phyloP scores from a whole-genome alignment of 331 rosid genomes.

The Pyrus hybrid region DNA sequence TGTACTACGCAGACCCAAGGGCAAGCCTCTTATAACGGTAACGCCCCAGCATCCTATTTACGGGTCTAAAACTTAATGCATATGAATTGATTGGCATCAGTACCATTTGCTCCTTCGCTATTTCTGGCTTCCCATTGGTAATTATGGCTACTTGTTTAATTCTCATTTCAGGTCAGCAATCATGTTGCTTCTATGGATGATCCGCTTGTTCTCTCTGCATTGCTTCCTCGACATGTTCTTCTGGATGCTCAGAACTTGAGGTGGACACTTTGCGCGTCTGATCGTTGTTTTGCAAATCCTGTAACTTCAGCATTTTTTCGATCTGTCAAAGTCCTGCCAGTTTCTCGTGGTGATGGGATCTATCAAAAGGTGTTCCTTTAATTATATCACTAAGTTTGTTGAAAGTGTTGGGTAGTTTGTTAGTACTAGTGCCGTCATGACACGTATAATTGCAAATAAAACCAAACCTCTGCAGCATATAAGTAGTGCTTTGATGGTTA shows the following conservation, averaged over 20 bases:
- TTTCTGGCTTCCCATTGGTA: not conserved
- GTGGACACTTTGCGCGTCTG: constrained; percentile 96
- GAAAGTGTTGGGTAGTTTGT: not conserved
- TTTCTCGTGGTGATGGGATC: constrained; percentile 89
- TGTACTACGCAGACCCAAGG: constrained; percentile 70
- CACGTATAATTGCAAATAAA: not conserved
- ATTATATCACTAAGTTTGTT: not conserved
- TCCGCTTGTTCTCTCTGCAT: constrained; percentile 71
- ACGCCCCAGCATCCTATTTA: not conserved
- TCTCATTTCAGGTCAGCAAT: constrained; percentile 71
- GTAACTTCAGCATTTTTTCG: constrained; percentile 73
- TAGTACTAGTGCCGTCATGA: not conserved
- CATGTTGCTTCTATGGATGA: constrained; percentile 95
- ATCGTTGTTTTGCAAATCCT: constrained; percentile 73
- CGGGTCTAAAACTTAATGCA: not conserved
- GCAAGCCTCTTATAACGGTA: constrained; percentile 79
- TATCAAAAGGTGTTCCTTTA: constrained; percentile 67
- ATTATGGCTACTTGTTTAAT: not conserved
- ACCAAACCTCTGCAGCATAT: not conserved
- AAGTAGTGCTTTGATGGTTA: not conserved
- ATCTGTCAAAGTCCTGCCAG: constrained; percentile 79
- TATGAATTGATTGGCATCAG: not conserved
- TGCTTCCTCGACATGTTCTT: constrained; percentile 73
- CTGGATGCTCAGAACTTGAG: constrained; percentile 78
- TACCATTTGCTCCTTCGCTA: not conserved